A percentile compares a stretch with the other conserved stretches of the same genome.
These are phyloP conservation scores for Hypericum perforatum DNA, from an alignment of 345 rosid genomes.

Conservation along the genomic window DNA sequence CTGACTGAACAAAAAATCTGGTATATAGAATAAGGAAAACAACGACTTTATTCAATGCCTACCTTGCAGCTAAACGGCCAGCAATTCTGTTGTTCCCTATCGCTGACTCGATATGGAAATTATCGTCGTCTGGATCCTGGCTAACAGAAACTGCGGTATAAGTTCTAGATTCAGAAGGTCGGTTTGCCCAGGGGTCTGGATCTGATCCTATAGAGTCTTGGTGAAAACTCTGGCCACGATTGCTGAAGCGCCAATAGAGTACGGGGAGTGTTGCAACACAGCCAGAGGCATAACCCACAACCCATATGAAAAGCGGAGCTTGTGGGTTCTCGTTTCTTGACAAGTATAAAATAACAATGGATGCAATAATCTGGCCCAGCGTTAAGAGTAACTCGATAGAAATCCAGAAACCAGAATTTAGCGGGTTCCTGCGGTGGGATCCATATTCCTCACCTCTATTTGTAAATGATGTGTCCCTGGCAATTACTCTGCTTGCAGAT, in stretches of 20 bases:
- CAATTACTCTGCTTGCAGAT: constrained; percentile 26
- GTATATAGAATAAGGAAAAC: not conserved
- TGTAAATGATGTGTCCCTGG: constrained; percentile 28
- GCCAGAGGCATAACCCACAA: constrained; percentile 75
- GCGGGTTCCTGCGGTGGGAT: constrained; percentile 52
- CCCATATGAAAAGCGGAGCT: constrained; percentile 72
- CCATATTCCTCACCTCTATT: constrained; percentile 47
- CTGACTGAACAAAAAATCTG: not conserved
- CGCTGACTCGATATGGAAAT: constrained; percentile 18
- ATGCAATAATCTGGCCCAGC: constrained; percentile 66
- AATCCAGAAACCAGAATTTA: constrained; percentile 80
- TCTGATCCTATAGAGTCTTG: constrained; percentile 35
- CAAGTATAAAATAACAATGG: constrained; percentile 50
- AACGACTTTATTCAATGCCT: not conserved
- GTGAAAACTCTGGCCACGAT: constrained; percentile 29
- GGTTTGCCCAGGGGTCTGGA: constrained; percentile 31
- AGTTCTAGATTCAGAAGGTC: constrained; percentile 37
- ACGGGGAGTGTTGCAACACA: constrained; percentile 74
- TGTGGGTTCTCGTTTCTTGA: constrained; percentile 70
- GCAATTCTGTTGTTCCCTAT: constrained; percentile 25
- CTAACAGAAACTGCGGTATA: constrained; percentile 52
- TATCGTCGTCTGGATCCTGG: constrained; percentile 52
- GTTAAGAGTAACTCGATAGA: constrained; percentile 64
- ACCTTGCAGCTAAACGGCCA: constrained; percentile 42
- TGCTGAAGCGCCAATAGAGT: constrained; percentile 64